phyloP scores from a whole-genome alignment of 345 rosid species.

The Microcos paniculata region DNA sequence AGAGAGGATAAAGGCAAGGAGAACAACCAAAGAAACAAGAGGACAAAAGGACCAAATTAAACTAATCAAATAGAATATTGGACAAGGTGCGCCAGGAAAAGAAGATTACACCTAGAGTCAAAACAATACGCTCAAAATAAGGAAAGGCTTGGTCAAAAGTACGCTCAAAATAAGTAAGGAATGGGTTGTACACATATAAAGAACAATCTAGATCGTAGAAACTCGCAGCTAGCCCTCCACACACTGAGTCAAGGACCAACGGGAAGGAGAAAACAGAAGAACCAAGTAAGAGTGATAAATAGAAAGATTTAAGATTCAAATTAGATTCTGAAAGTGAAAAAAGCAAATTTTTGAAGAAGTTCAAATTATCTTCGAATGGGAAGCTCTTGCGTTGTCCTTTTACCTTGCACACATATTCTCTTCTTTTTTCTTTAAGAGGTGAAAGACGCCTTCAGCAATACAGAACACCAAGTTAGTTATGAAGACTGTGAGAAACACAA shows the following conservation, averaged over 20 bases:
- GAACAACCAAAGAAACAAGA: neutral
- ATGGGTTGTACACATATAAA: neutral
- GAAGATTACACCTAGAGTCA: neutral
- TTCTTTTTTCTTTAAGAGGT: slow-evolving; percentile 89
- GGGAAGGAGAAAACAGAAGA: neutral
- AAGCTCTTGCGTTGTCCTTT: slow-evolving; percentile 51
- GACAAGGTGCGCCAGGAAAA: neutral
- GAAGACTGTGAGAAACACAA: slow-evolving; percentile 52
- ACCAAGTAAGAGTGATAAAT: slow-evolving; percentile 12
- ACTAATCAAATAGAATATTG: neutral
- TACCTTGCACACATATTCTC: slow-evolving; percentile 99
- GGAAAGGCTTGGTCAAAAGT: too few relatives aligned
- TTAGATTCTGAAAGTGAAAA: slow-evolving; percentile 26
- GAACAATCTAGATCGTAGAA: slow-evolving; percentile 10
- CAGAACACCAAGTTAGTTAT: slow-evolving; percentile 79
- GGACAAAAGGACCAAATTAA: neutral
- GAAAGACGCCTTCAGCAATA: slow-evolving; percentile 98
- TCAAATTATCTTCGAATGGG: slow-evolving; percentile 42
- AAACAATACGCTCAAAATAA: neutral
- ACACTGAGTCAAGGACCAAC: slow-evolving; percentile 11
- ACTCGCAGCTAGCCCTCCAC: neutral
- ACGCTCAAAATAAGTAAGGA: neutral
- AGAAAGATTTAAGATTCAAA: slow-evolving; percentile 11
- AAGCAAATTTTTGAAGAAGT: slow-evolving; percentile 28
- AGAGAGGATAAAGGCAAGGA: neutral